These are phyloP conservation scores for Malus sylvestris DNA, from an alignment of 306 rosid species.

Conservation along the genomic window DNA sequence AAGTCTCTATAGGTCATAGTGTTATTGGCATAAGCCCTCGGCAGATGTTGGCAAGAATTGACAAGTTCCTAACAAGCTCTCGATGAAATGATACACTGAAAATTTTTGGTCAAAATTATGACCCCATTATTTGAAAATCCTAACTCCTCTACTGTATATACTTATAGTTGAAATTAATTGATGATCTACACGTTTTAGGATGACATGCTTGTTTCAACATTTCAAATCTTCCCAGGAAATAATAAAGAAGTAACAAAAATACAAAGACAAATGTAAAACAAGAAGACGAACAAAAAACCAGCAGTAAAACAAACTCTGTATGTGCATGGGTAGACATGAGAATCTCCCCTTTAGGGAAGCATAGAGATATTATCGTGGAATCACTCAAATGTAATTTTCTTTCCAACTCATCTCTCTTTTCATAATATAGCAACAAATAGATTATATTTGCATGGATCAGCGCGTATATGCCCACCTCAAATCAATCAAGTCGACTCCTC, in stretches of 20 bases:
- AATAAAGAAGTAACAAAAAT: background rate
- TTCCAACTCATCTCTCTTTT: background rate
- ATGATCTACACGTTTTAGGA: no score
- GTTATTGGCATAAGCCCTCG: no score
- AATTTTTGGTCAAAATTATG: no score
- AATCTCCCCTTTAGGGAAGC: constrained; percentile 1
- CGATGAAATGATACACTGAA: no score
- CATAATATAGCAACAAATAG: background rate
- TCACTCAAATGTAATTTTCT: background rate
- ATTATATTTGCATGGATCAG: background rate
- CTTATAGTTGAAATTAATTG: no score
- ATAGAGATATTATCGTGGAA: background rate
- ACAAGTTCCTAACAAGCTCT: no score
- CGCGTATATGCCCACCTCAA: background rate
- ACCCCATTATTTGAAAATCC: no score
- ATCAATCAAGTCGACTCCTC: background rate
- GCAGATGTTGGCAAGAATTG: no score
- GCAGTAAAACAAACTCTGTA: background rate
- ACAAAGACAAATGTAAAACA: background rate
- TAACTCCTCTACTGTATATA: no score
- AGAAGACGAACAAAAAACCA: background rate
- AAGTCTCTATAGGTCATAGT: no score
- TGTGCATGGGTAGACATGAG: background rate
- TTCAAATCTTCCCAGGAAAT: background rate
- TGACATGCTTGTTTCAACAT: background rate